These are phyloP conservation scores for Circinella minor DNA, from an alignment of 371 early-diverging fungal species.

Conservation along the genomic window DNA sequence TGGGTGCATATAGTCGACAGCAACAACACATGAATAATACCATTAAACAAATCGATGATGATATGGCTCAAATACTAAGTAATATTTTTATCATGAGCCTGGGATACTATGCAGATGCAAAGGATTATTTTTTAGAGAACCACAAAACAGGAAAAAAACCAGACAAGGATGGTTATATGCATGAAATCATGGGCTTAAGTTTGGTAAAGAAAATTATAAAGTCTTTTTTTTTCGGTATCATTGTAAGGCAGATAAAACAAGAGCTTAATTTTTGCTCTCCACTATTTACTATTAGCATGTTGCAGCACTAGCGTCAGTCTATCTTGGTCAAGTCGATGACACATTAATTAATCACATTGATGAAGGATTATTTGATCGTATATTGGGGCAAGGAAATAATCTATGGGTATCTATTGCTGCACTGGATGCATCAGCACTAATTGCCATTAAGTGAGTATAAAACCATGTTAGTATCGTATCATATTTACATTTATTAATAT, in stretches of 20 bases:
- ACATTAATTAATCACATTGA: slow-evolving; percentile 56
- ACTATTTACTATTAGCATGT: slow-evolving; percentile 48
- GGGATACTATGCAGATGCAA: slow-evolving; percentile 61
- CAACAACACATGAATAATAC: not conserved
- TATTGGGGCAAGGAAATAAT: slow-evolving; percentile 35
- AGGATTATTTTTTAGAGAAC: slow-evolving; percentile 38
- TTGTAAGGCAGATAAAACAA: no score
- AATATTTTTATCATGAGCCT: slow-evolving; percentile 60
- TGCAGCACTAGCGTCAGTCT: slow-evolving; percentile 58
- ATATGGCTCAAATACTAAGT: slow-evolving; percentile 35
- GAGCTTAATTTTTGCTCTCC: no score
- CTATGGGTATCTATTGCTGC: slow-evolving; percentile 60
- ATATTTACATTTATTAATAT: no score
- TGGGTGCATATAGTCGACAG: not conserved
- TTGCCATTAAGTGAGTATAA: slow-evolving; percentile 59
- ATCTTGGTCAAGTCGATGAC: slow-evolving; percentile 69
- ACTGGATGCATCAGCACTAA: slow-evolving; percentile 58
- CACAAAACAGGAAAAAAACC: slow-evolving; percentile 50
- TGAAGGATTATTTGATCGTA: slow-evolving; percentile 54
- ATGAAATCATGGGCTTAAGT: slow-evolving; percentile 67
- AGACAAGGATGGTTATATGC: slow-evolving; percentile 59
- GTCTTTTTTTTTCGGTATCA: no score
- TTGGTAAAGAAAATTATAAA: slow-evolving; percentile 40
- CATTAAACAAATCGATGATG: slow-evolving; percentile 21
- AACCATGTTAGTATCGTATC: not conserved